phyloP scores from a whole-genome alignment of 164 flowering plant species.

The Magnolia sinica region DNA sequence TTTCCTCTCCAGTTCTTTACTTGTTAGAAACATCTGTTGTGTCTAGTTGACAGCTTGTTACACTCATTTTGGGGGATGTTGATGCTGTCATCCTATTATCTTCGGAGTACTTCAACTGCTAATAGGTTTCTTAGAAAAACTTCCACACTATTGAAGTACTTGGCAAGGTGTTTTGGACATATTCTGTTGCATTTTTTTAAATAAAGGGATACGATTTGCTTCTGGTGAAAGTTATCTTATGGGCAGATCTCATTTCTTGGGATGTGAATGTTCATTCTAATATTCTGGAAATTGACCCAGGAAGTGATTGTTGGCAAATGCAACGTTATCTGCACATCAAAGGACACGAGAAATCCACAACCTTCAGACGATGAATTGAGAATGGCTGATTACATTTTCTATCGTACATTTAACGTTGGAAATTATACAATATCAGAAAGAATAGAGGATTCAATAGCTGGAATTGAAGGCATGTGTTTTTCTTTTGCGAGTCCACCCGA shows the following conservation, averaged over 20 bases:
- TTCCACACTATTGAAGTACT: too few species aligned
- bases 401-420: conserved; percentile 70
- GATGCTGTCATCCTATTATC: too few species aligned
- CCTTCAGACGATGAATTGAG: conserved; percentile 61
- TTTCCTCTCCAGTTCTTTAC: too few species aligned
- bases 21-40: too few species aligned
- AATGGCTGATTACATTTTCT: conserved; percentile 63
- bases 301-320: conserved; percentile 85
- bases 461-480: conserved; percentile 46
- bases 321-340: conserved; percentile 73
- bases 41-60: too few species aligned
- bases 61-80: too few species aligned
- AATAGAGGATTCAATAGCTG: conserved; percentile 55
- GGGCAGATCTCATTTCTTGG: not conserved
- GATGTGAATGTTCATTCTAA: not conserved
- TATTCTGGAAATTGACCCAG: conserved; percentile 28
- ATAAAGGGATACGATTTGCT: too few species aligned
- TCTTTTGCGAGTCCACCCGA: not conserved
- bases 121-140: too few species aligned
- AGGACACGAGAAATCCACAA: conserved; percentile 67
- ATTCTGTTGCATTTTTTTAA: too few species aligned
- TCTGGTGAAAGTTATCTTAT: too few species aligned
- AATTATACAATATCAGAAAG: conserved; percentile 36
- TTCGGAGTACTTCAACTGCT: too few species aligned
- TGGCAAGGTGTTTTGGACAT: too few species aligned